Evolutionary conservation across 768 basidiomycete genomes (phyloP).

Genomic region (Ramaria rubella): DNA sequence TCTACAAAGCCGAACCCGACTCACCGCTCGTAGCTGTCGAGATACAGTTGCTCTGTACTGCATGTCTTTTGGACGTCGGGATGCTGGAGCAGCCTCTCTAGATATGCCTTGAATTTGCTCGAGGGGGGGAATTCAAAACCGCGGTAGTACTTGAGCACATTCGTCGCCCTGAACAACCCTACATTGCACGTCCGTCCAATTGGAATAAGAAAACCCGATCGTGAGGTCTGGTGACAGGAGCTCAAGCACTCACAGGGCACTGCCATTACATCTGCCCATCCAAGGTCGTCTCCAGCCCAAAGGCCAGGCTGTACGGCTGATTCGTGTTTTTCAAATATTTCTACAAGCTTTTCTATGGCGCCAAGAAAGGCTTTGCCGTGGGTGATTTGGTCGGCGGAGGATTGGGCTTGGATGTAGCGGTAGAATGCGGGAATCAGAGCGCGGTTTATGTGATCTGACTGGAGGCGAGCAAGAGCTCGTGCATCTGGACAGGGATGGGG

Average conservation of each 20-base stretch:
- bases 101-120: constrained; percentile 44
- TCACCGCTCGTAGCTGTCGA: constrained; percentile 67
- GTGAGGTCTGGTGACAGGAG: background rate
- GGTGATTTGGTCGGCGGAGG: constrained; percentile 40
- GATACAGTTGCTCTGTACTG: constrained; percentile 58
- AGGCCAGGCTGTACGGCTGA: constrained; percentile 39
- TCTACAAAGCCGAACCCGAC: constrained; percentile 8
- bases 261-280: constrained; percentile 60
- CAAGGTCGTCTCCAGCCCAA: constrained; percentile 52
- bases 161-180: constrained; percentile 66
- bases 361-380: constrained; percentile 45
- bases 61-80: constrained; percentile 62
- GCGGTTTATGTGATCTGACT: constrained; percentile 62
- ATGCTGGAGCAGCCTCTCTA: constrained; percentile 48
- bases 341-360: constrained; percentile 45
- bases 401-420: constrained; percentile 67
- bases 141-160: constrained; percentile 60
- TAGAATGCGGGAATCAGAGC: constrained; percentile 65
- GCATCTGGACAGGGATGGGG: constrained; percentile 40
- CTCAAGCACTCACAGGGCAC: constrained; percentile 53
- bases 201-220: background rate
- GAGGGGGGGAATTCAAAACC: constrained; percentile 48
- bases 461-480: constrained; percentile 58
- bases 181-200: background rate
- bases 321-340: constrained; percentile 43